phyloP scores from a whole-genome alignment of 768 basidiomycete genomes.

The Podaxis rugospora region DNA sequence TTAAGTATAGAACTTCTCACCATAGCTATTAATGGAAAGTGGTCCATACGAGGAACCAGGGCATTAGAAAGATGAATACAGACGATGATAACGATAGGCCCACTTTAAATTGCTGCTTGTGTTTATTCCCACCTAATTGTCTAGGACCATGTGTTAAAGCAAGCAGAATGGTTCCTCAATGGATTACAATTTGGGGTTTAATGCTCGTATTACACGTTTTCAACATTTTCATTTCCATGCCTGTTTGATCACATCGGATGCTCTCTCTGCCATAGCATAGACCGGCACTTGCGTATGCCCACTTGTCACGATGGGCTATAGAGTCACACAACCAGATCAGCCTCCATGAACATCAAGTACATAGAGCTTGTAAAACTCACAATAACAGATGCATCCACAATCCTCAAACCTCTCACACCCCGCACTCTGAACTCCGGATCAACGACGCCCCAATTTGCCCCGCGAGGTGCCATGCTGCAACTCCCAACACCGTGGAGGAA shows the following conservation, averaged over 20 bases:
- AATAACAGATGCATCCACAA: constrained; percentile 15
- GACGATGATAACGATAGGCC: too few relatives aligned
- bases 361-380: constrained; percentile 15
- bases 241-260: not conserved
- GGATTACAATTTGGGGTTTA: not conserved
- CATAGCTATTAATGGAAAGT: too few relatives aligned
- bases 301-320: not conserved
- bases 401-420: constrained; percentile 4
- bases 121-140: too few relatives aligned
- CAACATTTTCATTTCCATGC: not conserved
- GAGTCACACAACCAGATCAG: not conserved
- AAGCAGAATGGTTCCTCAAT: not conserved
- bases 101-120: too few relatives aligned
- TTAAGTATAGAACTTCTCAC: too few relatives aligned
- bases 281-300: not conserved
- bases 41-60: too few relatives aligned
- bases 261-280: not conserved
- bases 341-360: not conserved
- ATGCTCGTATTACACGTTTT: not conserved
- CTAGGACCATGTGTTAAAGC: not conserved
- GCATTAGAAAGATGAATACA: too few relatives aligned
- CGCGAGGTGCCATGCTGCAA: constrained; percentile 8
- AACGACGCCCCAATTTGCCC: constrained; percentile 9
- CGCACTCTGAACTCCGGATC: constrained; percentile 12
- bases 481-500: constrained; percentile 8